Evolutionary conservation across 495 filamentous ascomycete genomes (phyloP).

Genomic region (Penicillium manginii): DNA sequence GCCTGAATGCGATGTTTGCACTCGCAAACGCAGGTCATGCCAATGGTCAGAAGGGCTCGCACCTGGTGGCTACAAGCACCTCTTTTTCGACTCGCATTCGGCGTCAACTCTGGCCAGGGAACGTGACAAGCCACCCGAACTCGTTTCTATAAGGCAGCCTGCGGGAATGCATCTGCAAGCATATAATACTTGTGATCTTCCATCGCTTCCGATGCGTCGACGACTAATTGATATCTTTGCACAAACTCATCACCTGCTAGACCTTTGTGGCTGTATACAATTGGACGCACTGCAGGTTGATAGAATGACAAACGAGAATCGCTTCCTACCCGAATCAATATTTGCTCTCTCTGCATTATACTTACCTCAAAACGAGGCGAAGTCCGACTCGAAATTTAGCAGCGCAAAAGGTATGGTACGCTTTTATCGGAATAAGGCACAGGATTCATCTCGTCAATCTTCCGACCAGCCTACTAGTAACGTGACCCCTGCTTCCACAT

Average conservation of each 20-base stretch:
- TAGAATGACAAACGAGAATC: background rate
- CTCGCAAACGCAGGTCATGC: background rate
- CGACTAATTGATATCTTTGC: background rate
- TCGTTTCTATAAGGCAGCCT: no score
- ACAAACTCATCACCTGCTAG: background rate
- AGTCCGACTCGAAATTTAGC: background rate
- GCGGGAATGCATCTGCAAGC: background rate
- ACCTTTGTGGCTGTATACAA: background rate
- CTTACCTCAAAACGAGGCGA: background rate
- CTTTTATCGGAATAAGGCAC: background rate
- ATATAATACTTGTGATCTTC: background rate
- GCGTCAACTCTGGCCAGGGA: background rate
- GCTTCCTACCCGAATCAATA: background rate
- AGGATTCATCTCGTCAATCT: background rate
- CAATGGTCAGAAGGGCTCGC: background rate
- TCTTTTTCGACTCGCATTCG: background rate
- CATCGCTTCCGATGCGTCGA: background rate
- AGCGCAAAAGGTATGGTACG: background rate
- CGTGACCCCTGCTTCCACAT: background rate
- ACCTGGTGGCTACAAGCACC: background rate
- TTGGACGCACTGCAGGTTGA: background rate
- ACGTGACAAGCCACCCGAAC: background rate
- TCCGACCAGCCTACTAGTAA: background rate
- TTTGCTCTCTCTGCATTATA: background rate
- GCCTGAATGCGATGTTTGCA: background rate